Conservation (phyloP, 306 rosid genomes). For the Prunus mira region DNA sequence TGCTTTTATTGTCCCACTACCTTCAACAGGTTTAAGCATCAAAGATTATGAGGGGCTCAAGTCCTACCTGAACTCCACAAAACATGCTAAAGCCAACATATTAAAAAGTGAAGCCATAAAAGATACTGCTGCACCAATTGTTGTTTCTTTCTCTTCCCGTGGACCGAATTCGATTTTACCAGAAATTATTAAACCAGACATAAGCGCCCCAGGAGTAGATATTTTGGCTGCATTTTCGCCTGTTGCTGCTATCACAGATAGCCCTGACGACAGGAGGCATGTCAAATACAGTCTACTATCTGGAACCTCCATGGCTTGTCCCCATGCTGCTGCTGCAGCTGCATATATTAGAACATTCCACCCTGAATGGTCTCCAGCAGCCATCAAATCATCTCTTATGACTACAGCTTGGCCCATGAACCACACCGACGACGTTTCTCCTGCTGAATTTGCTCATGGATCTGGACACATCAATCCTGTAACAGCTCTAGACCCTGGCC, state of each 20-base stretch:
- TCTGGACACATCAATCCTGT: slow-evolving; percentile 23
- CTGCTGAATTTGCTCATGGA: slow-evolving; percentile 35
- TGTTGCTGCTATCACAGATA: not conserved
- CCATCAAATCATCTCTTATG: slow-evolving; percentile 18
- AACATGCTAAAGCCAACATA: not conserved
- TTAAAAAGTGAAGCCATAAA: not conserved
- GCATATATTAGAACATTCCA: slow-evolving; percentile 19
- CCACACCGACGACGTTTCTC: not conserved
- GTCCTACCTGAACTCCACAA: slow-evolving; percentile 6
- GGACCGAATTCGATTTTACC: slow-evolving; percentile 8
- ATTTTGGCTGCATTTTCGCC: slow-evolving; percentile 21
- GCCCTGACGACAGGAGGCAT: not conserved
- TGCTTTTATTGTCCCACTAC: not conserved
- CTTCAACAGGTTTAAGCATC: not conserved
- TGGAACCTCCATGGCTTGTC: slow-evolving; percentile 27
- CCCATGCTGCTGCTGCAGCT: slow-evolving; percentile 13
- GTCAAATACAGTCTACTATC: slow-evolving; percentile 5
- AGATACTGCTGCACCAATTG: slow-evolving; percentile 5
- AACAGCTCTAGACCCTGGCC: slow-evolving; percentile 16
- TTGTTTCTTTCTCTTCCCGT: slow-evolving; percentile 16
- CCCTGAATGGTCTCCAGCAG: slow-evolving; percentile 25
- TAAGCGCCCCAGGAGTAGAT: slow-evolving; percentile 12
- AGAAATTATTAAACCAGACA: slow-evolving; percentile 12
- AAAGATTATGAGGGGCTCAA: not conserved
- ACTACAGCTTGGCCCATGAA: slow-evolving; percentile 17